phyloP scores from a whole-genome alignment of 805 yeast genomes.

The Candida taoyuanica region DNA sequence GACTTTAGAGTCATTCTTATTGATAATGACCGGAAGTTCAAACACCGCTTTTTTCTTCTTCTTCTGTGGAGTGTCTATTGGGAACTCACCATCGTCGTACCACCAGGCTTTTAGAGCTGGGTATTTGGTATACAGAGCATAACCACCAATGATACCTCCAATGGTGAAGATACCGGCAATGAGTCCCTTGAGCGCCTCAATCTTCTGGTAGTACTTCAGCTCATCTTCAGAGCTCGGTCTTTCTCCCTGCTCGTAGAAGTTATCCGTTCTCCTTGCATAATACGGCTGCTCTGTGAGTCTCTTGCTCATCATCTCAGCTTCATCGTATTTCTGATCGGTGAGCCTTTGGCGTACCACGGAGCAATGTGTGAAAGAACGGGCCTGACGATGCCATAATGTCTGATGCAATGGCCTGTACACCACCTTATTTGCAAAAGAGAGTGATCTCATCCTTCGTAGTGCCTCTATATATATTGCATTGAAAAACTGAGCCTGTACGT shows the following conservation, averaged over 20 bases:
- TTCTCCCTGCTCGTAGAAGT: conserved; percentile 4
- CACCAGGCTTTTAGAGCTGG: conserved; percentile 32
- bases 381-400: not conserved
- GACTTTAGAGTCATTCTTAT: conserved; percentile 34
- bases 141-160: conserved; percentile 18
- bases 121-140: conserved; percentile 17
- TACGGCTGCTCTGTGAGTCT: conserved; percentile 26
- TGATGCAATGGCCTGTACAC: too few relatives aligned
- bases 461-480: too few relatives aligned
- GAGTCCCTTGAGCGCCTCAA: conserved; percentile 21
- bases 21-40: conserved; percentile 29
- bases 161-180: conserved; percentile 13
- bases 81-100: conserved; percentile 20
- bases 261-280: conserved; percentile 17
- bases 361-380: too few relatives aligned
- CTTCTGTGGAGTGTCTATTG: conserved; percentile 20
- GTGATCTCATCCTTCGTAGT: too few relatives aligned
- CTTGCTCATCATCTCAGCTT: conserved; percentile 29
- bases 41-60: conserved; percentile 21
- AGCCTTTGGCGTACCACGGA: too few relatives aligned
- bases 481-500: not conserved
- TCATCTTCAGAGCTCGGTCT: conserved; percentile 18
- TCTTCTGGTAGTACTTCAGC: conserved; percentile 13
- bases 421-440: too few relatives aligned
- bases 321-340: conserved; percentile 31